Base-by-base conservation (phyloP, 2,329 filamentous ascomycete genomes). In the Conoideocrella luteorostrata region DNA sequence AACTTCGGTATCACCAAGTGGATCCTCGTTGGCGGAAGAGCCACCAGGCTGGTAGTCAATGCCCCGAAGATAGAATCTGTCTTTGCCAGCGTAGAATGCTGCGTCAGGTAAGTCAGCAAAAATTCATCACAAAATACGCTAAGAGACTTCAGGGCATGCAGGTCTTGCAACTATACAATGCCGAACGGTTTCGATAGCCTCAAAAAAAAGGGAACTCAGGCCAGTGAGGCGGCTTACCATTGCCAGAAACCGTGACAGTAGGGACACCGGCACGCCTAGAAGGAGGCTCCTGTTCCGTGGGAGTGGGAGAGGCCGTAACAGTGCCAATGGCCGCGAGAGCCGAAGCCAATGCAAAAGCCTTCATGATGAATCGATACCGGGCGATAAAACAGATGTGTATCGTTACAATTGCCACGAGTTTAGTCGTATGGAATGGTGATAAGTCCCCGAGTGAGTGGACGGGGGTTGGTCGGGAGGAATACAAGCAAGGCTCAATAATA, bases 1-100 rank as follows among this genome's bases (percentile, higher is more conserved):
- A 58, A 74, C 68, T 4, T 65, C 65, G 20, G 70, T 60, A 56
- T 94, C 82, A 49, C 86, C 82, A 42, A 95, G 82, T 48, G 89
- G 88, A 60, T 95, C 89, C n/a, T 54, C 41, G 53, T 71, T 69
- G 48, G 63, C 64, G 3, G 75, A 72, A 22, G 75, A 74, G 50
- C 77, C 77, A 48, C 76, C 77, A n/a, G 77, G 77, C 60, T 80
- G 77, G 63, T 80, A 81, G 64, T 79, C 77, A 38, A 80, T 71
- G 50, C 77, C 77, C 22, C 77, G 75, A 46, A 81, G 56, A 53
- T 78, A 80, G 67, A 80, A 81, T 47, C 77, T 74, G 7, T 67
- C 59, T 44, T 66, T 64, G 50, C 67, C 72, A 33, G 68, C 53
- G 65, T 69, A 80, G 68, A 80, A 80, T 41, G 77, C 77, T 79